Evolutionary conservation across 495 filamentous ascomycete species (phyloP).

Genomic region (Astrothelium subdiscretum): DNA sequence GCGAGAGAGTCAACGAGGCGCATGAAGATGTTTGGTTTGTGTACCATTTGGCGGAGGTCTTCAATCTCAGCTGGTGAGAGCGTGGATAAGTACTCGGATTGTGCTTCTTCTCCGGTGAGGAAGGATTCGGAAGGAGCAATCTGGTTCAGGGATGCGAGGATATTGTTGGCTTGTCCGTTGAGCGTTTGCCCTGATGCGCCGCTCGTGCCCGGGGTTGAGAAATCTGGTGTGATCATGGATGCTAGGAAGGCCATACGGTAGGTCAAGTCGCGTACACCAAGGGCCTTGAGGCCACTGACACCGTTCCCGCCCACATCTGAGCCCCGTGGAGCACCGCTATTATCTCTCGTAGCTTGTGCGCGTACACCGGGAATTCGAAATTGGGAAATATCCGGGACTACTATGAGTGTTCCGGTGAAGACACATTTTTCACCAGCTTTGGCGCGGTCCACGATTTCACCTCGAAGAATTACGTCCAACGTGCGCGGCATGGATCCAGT

Average conservation of each 20-base stretch:
- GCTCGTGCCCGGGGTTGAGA: slow-evolving; percentile 57
- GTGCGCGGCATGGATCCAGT: slow-evolving; percentile 98
- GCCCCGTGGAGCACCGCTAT: slow-evolving; percentile 54
- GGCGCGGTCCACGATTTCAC: slow-evolving; percentile 92
- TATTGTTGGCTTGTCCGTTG: slow-evolving; percentile 62
- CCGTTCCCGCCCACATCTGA: slow-evolving; percentile 72
- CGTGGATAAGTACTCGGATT: slow-evolving; percentile 74
- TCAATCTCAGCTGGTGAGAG: slow-evolving; percentile 77
- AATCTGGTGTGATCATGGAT: slow-evolving; percentile 93
- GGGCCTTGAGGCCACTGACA: slow-evolving; percentile 76
- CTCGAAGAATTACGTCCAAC: slow-evolving; percentile 94
- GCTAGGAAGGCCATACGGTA: slow-evolving; percentile 96
- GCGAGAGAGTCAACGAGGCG: slow-evolving; percentile 92
- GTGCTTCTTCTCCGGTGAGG: slow-evolving; percentile 63
- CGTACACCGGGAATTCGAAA: slow-evolving; percentile 79
- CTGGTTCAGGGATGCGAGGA: slow-evolving; percentile 71
- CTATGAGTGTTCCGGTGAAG: slow-evolving; percentile 92
- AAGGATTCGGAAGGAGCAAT: slow-evolving; percentile 49
- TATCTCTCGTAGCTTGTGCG: slow-evolving; percentile 78
- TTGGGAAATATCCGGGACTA: slow-evolving; percentile 94
- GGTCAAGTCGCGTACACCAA: slow-evolving; percentile 90
- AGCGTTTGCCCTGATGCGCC: slow-evolving; percentile 48
- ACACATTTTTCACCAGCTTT: slow-evolving; percentile 97
- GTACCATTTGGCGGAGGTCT: slow-evolving; percentile 84
- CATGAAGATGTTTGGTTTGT: slow-evolving; percentile 87